phyloP scores from a whole-genome alignment of 192 early-diverging fungal species.

The Oehlia diaphana region DNA sequence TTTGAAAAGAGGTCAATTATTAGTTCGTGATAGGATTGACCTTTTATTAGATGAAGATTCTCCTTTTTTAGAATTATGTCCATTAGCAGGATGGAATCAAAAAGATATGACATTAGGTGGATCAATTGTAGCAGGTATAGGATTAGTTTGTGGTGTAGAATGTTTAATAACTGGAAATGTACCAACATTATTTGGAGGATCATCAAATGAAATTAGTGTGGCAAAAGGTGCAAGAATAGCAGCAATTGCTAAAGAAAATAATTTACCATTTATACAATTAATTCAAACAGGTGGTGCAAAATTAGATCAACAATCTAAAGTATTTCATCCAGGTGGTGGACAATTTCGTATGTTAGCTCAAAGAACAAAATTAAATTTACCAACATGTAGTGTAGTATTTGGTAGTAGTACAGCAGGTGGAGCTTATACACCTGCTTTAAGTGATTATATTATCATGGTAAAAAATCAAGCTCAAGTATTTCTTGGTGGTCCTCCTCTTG shows the following conservation, averaged over 20 bases:
- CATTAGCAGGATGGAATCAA: constrained; percentile 62
- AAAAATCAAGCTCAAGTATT: constrained; percentile 70
- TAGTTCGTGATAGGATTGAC: constrained; percentile 61
- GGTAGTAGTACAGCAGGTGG: constrained; percentile 69
- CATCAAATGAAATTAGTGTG: constrained; percentile 58
- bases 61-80: constrained; percentile 62
- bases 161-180: constrained; percentile 60
- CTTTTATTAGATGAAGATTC: constrained; percentile 63
- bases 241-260: constrained; percentile 58
- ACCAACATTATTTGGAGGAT: constrained; percentile 61
- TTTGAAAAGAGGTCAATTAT: constrained; percentile 58
- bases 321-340: constrained; percentile 65
- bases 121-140: constrained; percentile 64
- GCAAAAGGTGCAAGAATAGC: constrained; percentile 54
- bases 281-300: constrained; percentile 67
- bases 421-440: constrained; percentile 65
- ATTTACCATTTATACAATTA: constrained; percentile 57
- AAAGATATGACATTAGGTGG: constrained; percentile 68
- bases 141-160: constrained; percentile 59
- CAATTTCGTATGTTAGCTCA: constrained; percentile 60
- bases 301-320: constrained; percentile 62
- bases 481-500: constrained; percentile 66
- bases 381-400: constrained; percentile 64
- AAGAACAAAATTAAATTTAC: constrained; percentile 59
- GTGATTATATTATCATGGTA: constrained; percentile 67